Evolutionary conservation across 192 early-diverging fungal species (phyloP), one percentile per base, ranked within the genome.

Genomic region (Radiomyces spectabilis): DNA sequence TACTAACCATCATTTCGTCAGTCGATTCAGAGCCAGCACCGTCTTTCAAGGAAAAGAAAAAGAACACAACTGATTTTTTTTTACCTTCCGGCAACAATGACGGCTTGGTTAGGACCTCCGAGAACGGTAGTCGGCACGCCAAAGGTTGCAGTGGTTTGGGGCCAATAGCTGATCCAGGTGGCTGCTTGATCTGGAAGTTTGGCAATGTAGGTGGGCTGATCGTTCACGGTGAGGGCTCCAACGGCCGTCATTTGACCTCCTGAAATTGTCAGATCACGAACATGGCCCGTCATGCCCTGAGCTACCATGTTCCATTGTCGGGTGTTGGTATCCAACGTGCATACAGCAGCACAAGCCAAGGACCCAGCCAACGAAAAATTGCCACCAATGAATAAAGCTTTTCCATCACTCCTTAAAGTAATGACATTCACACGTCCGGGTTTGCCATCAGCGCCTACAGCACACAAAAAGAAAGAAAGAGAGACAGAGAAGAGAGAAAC

Each of bases 311-410:
- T 65, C 68, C 65, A 75, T 51, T 75, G 65, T 26, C n/a, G 10
- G 12, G 18, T 35, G 2, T 9, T 27, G 8, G 45, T 31, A 55
- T 68, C 56, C 42, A 65, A 53, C 13, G 29, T 10, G 38, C 73
- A 75, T 16, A 75, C 33, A 0, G 32, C 31, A 26, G 24, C 19
- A 33, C 73, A 72, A 16, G 27, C 42, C 15, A 72, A 15, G 13
- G 48, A 46, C 0, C 77, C 73, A 42, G 71, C 72, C 19, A 78
- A 80, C 29, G 68, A 55, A 63, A 85, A 83, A 7, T 59, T 64
- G 4, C 81, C 83, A 15, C 69, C 83, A 1, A 83, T 73, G 29
- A 75, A 24, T 13, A 83, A 40, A 5, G 24, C 51, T 32, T 56
- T 63, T n/a, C 59, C 65, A 43, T 66, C 51, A 4, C 50, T 32